Evolutionary conservation across 2,329 filamentous ascomycete species (phyloP), one percentile per base, ranked within the genome.

Genomic region (Bipolaris cookei): DNA sequence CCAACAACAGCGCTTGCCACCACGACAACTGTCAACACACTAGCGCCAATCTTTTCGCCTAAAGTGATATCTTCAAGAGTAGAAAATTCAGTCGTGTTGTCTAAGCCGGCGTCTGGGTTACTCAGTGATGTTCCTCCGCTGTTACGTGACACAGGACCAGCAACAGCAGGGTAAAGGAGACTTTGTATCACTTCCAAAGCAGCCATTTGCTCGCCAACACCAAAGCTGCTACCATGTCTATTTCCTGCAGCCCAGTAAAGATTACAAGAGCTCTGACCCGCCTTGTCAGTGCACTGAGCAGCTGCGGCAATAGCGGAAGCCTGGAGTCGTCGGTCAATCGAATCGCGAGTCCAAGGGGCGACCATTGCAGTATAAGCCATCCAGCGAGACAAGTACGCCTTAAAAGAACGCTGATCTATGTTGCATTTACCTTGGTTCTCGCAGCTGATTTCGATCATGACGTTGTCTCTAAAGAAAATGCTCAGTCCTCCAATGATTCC

Each of bases 151-250:
- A n/a, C n/a, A n/a, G n/a, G n/a, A n/a, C n/a, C n/a, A n/a, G n/a
- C n/a, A n/a, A 69, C 70, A 2, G 65, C 47, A 7, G 65, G 54
- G 46, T 77, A 65, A 2, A 82, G 70, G 20, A 82, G 79, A 74
- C 35, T 72, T 73, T 83, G 77, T 49, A 87, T 76, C 50, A 84
- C 79, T 56, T 84, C 83, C 21, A 88, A 72, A 2, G 81, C 84
- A 57, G 80, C 79, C 84, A 87, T 86, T 73, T 86, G 82, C 72
- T 87, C 82, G 14, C 84, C 84, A 7, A 85, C 83, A 39, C 85
- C 84, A 39, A 74, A 74, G 16, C 73, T 78, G 16, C 80, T 78
- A 64, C 85, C 83, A 61, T 80, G 80, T 0, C 50, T 63, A n/a
- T 72, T 74, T 13, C 70, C 70, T 2, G 71, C 75, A 10, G 68